phyloP scores from a whole-genome alignment of 805 yeast species.

The Candida suzukii region DNA sequence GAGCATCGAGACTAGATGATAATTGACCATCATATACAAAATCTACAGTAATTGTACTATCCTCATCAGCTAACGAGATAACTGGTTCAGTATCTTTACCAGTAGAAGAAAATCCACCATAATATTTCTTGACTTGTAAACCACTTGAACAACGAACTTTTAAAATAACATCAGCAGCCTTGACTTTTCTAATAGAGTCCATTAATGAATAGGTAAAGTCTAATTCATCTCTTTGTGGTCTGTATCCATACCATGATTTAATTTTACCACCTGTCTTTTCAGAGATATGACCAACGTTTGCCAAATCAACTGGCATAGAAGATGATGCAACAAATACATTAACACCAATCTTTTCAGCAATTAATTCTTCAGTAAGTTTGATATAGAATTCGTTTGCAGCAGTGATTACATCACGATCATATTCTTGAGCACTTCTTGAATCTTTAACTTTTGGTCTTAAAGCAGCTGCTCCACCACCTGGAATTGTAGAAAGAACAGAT shows the following conservation, averaged over 20 bases:
- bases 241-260: slow-evolving; percentile 60
- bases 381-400: slow-evolving; percentile 59
- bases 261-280: slow-evolving; percentile 65
- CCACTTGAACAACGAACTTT: slow-evolving; percentile 88
- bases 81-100: slow-evolving; percentile 49
- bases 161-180: slow-evolving; percentile 75
- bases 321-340: slow-evolving; percentile 69
- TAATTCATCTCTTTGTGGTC: slow-evolving; percentile 58
- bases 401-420: slow-evolving; percentile 41
- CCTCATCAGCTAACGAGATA: slow-evolving; percentile 57
- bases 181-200: slow-evolving; percentile 39
- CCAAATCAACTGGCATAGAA: slow-evolving; percentile 56
- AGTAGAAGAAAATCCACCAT: slow-evolving; percentile 45
- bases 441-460: slow-evolving; percentile 35
- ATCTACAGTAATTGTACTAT: slow-evolving; percentile 63
- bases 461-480: slow-evolving; percentile 77
- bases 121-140: slow-evolving; percentile 69
- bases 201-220: slow-evolving; percentile 54
- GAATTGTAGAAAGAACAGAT: slow-evolving; percentile 58
- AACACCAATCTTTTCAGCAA: slow-evolving; percentile 57
- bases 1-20: slow-evolving; percentile 66
- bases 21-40: slow-evolving; percentile 73
- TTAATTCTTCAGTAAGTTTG: slow-evolving; percentile 49
- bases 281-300: slow-evolving; percentile 62
- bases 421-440: slow-evolving; percentile 31